Evolutionary conservation across 208 protist genomes (phyloP).

Genomic region (Angomonas ambiguus): DNA sequence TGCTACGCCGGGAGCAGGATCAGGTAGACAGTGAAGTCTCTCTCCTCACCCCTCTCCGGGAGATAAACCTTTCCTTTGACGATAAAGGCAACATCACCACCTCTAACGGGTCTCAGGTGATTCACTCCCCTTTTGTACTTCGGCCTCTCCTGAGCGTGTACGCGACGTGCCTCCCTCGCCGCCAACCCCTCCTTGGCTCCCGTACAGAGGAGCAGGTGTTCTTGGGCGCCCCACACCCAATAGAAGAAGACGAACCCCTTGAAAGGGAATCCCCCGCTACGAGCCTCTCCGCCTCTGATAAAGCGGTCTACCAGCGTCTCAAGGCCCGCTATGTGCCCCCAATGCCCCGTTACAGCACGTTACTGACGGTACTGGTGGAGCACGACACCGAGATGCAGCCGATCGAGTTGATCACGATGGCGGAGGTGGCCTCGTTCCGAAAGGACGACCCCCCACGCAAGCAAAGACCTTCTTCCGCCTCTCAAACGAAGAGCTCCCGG

Average conservation of each 20-base stretch:
- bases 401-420: slow-evolving; percentile 58
- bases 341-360: slow-evolving; percentile 74
- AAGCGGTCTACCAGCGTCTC: slow-evolving; percentile 16
- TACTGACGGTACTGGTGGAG: slow-evolving; percentile 74
- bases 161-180: slow-evolving; percentile 69
- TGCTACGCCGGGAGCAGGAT: neutral
- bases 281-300: neutral
- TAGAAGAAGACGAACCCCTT: neutral
- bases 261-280: neutral
- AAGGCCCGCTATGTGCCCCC: slow-evolving; percentile 30
- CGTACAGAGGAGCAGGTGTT: slow-evolving; percentile 13
- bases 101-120: slow-evolving; percentile 2
- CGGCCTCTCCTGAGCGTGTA: slow-evolving; percentile 72
- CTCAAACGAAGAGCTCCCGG: neutral
- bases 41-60: neutral
- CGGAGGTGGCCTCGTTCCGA: slow-evolving; percentile 35
- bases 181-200: slow-evolving; percentile 50
- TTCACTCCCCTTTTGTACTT: slow-evolving; percentile 45
- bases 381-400: slow-evolving; percentile 51
- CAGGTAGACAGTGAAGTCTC: neutral
- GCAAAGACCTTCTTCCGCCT: slow-evolving; percentile 8
- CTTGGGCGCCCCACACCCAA: neutral
- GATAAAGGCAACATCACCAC: neutral
- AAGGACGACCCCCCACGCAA: slow-evolving; percentile 5
- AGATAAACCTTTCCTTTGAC: neutral